phyloP scores from a whole-genome alignment of 2,329 filamentous ascomycete genomes.

The Trichoderma atroviride region DNA sequence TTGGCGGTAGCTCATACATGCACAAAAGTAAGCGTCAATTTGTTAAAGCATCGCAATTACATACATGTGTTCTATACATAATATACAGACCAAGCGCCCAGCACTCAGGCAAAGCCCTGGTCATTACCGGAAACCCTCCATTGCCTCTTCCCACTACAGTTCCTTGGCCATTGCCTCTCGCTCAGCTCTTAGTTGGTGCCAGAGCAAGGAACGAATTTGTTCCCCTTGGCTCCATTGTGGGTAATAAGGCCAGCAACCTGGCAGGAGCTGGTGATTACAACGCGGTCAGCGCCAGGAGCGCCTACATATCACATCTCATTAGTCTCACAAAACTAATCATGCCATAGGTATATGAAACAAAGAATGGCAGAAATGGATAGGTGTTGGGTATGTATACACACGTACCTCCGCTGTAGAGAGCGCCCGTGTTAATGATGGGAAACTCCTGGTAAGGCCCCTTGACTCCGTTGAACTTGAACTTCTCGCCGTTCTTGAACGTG shows the following conservation, averaged over 20 bases:
- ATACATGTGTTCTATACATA: background rate
- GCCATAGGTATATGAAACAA: background rate
- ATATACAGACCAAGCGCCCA: background rate
- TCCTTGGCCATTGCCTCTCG: background rate
- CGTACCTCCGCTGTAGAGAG: slow-evolving; percentile 41
- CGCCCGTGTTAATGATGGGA: slow-evolving; percentile 39
- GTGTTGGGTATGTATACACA: background rate
- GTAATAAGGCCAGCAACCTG: slow-evolving; percentile 66
- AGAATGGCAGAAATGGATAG: background rate
- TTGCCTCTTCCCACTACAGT: background rate
- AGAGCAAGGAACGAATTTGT: slow-evolving; percentile 66
- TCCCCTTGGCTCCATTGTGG: slow-evolving; percentile 68
- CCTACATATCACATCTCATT: background rate
- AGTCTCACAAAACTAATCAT: background rate
- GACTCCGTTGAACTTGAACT: slow-evolving; percentile 38
- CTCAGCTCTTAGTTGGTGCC: background rate
- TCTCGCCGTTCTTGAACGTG: slow-evolving; percentile 44
- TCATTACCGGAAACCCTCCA: background rate
- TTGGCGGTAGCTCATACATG: background rate
- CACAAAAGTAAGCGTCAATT: background rate
- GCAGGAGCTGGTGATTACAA: slow-evolving; percentile 59
- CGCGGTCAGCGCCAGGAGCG: slow-evolving; percentile 64
- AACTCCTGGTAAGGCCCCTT: slow-evolving; percentile 44
- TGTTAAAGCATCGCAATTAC: background rate
- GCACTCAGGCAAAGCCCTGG: background rate